phyloP scores from a whole-genome alignment of 805 yeast species.

The Candida ascalaphidarum region DNA sequence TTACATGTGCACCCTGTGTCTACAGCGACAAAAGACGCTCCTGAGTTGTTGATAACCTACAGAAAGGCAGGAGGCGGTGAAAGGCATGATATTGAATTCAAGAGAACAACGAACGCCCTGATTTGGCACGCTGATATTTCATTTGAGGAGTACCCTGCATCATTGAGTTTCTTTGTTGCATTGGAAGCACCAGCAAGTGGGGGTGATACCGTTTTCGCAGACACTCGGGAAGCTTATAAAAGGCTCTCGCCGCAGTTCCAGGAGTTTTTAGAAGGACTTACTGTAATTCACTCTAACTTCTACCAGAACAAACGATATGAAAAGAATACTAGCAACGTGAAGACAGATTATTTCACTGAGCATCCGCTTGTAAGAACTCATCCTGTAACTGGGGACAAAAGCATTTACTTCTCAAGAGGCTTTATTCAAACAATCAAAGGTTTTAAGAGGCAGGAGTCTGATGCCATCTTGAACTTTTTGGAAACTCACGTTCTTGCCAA shows the following conservation, averaged over 20 bases:
- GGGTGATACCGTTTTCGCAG: constrained; percentile 13
- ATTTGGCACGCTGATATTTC: constrained; percentile 13
- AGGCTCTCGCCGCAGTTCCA: constrained; percentile 11
- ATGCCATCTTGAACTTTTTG: constrained; percentile 48
- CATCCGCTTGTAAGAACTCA: constrained; percentile 70
- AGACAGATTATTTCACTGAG: too few relatives aligned
- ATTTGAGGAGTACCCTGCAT: constrained; percentile 12
- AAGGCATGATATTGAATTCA: not conserved
- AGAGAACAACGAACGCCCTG: constrained; percentile 5
- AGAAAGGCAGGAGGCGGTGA: not conserved
- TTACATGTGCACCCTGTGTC: constrained; percentile 15
- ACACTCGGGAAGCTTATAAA: constrained; percentile 12
- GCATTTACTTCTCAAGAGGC: constrained; percentile 46
- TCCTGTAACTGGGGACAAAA: constrained; percentile 64
- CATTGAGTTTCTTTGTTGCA: constrained; percentile 9
- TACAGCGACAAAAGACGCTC: constrained; percentile 6
- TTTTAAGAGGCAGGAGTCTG: constrained; percentile 65
- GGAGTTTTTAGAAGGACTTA: constrained; percentile 7
- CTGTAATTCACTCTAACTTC: constrained; percentile 9
- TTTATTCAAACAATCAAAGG: constrained; percentile 65
- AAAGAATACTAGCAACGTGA: too few relatives aligned
- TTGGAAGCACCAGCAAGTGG: constrained; percentile 12
- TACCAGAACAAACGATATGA: too few relatives aligned
- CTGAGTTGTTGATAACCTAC: constrained; percentile 1
- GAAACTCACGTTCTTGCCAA: constrained; percentile 42